Base-by-base conservation (phyloP, 2,329 filamentous ascomycete species). In the Cordyceps javanica region DNA sequence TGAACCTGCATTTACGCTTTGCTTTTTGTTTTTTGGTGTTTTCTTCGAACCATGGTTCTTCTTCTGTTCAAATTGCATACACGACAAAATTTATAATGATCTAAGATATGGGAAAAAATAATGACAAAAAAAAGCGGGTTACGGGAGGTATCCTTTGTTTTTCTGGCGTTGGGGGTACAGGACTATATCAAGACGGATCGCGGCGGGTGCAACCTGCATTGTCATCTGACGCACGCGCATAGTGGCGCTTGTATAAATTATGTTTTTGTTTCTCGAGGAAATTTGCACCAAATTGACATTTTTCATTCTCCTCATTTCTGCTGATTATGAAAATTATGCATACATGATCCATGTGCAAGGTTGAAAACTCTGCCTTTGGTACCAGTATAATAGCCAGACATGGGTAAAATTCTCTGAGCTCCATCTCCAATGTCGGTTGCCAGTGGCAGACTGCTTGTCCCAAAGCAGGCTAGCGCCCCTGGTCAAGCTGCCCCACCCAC, bases 361-460 rank as follows among this genome's bases (percentile, higher is more conserved):
- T 28, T 52, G 36, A 25, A 54, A 54, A 25, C 39, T 44, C 51
- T 54, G 25, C 19, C 30, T 2, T n/a, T n/a, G n/a, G n/a, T n/a
- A n/a, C n/a, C n/a, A n/a, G n/a, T 10, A 38, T 21, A 13, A 25
- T 26, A 2, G n/a, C n/a, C n/a, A n/a, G 36, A 13, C 32, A 53
- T 44, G 51, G 51, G 34, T 44, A 19, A 34, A 44, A 36, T 51
- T 44, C 32, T 16, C 26, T 55, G 26, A 38, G 36, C 52, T 45
- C 41, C 28, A 45, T 23, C 21, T 13, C 5, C 6, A 39, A 53
- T n/a, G 52, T 38, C 53, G 54, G 54, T 56, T 32, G 34, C 14
- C 54, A 39, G 30, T 55, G 54, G 54, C 54, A 56, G 54, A 56
- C 16, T 25, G n/a, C n/a, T n/a, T n/a, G 5, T 21, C 57, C 53